These are phyloP conservation scores for Colletotrichum plurivorum DNA, from an alignment of 2,329 filamentous ascomycete species.

Conservation along the genomic window DNA sequence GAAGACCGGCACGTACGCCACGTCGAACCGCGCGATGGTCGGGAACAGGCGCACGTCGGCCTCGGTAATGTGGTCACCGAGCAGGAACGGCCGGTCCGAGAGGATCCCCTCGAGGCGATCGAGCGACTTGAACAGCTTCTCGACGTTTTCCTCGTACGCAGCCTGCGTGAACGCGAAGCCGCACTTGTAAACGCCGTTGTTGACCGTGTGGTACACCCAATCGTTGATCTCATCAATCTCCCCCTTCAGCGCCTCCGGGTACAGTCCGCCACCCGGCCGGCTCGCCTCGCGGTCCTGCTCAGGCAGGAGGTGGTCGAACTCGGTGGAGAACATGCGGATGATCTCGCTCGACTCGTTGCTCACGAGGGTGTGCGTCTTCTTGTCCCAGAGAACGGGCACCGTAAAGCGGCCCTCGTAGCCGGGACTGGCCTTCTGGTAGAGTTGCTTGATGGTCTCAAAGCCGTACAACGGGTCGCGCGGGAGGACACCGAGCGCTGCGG, in stretches of 20 bases:
- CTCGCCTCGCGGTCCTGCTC: conserved; percentile 65
- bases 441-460: conserved; percentile 76
- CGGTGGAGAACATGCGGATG: conserved; percentile 84
- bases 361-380: conserved; percentile 78
- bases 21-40: conserved; percentile 78
- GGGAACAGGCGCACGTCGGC: conserved; percentile 78
- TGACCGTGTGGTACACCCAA: conserved; percentile 73
- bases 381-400: conserved; percentile 81
- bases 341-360: conserved; percentile 90
- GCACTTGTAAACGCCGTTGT: conserved; percentile 66
- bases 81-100: conserved; percentile 68
- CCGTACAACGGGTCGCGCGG: conserved; percentile 73
- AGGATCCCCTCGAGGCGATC: conserved; percentile 75
- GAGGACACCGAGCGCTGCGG: conserved; percentile 61
- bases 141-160: conserved; percentile 75
- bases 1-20: conserved; percentile 77
- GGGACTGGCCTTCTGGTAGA: conserved; percentile 79
- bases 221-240: conserved; percentile 77
- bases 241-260: conserved; percentile 64
- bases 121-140: conserved; percentile 73
- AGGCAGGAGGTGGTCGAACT: conserved; percentile 75
- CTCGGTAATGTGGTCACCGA: conserved; percentile 76
- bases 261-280: conserved; percentile 67
- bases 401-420: conserved; percentile 80
- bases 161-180: conserved; percentile 78